phyloP scores from a whole-genome alignment of 192 early-diverging fungal genomes.

The Entophlyctis luteolus region DNA sequence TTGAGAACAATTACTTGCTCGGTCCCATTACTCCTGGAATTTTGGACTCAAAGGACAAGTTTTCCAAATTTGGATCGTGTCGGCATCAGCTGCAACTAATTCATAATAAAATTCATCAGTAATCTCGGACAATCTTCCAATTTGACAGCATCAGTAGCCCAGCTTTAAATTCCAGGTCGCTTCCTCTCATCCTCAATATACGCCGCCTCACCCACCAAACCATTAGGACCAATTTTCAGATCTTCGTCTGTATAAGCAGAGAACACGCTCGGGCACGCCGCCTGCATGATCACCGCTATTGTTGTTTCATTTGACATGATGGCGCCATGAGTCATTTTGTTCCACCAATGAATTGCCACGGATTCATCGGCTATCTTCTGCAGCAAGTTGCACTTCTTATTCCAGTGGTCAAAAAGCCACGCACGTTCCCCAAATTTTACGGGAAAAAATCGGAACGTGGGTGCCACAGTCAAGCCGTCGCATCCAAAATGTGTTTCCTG shows the following conservation, averaged over 20 bases:
- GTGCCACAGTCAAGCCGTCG: constrained; percentile 2
- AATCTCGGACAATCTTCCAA: too few relatives aligned
- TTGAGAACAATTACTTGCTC: too few relatives aligned
- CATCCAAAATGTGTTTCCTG: too few relatives aligned
- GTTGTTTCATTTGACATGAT: constrained; percentile 2
- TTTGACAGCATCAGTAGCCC: too few relatives aligned
- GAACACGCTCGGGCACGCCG: background rate
- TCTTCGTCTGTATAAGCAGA: background rate
- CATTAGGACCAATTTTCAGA: background rate
- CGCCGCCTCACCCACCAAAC: background rate
- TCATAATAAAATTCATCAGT: too few relatives aligned
- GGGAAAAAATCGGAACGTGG: constrained; percentile 5
- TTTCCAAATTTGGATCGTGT: too few relatives aligned
- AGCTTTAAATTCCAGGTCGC: background rate
- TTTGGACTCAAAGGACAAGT: too few relatives aligned
- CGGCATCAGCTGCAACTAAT: too few relatives aligned
- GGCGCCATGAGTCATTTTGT: background rate
- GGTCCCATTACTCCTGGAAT: too few relatives aligned
- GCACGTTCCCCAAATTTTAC: background rate
- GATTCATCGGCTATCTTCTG: background rate
- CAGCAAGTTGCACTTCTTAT: constrained; percentile 10
- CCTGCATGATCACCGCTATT: constrained; percentile 1
- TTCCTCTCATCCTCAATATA: background rate
- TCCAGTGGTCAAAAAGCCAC: constrained; percentile 8
- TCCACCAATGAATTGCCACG: constrained; percentile 23